These are phyloP conservation scores for Trichosporon sp. DNA, from an alignment of 1,284 basidiomycete genomes.

Conservation along the genomic window DNA sequence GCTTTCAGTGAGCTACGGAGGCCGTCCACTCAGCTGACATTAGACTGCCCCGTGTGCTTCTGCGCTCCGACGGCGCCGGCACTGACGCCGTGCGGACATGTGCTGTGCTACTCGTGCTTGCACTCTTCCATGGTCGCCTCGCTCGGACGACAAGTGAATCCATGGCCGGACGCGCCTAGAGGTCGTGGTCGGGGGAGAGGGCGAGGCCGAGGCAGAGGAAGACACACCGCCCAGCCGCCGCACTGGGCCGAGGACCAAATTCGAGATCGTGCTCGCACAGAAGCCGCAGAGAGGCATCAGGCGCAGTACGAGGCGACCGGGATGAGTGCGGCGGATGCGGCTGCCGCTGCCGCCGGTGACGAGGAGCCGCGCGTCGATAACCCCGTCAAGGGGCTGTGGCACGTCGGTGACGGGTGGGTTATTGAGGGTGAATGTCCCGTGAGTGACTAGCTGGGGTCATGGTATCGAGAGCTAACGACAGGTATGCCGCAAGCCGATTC, in stretches of 20 bases:
- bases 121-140: conserved; percentile 46
- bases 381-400: conserved; percentile 47
- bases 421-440: conserved; percentile 56
- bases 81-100: conserved; percentile 50
- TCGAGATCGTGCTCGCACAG: conserved; percentile 22
- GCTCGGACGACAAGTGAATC: conserved; percentile 44
- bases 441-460: conserved; percentile 27
- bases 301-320: conserved; percentile 16
- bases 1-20: conserved; percentile 29
- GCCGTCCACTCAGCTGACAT: neutral
- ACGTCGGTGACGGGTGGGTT: conserved; percentile 37
- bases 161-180: conserved; percentile 32
- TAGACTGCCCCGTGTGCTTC: conserved; percentile 53
- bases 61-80: conserved; percentile 43
- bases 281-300: conserved; percentile 16
- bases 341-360: conserved; percentile 25
- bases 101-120: conserved; percentile 51
- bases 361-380: conserved; percentile 34
- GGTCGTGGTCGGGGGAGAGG: conserved; percentile 26
- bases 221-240: conserved; percentile 29
- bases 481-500: conserved; percentile 44
- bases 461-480: conserved; percentile 24
- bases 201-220: conserved; percentile 29
- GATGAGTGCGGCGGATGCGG: conserved; percentile 28
- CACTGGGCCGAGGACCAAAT: conserved; percentile 42